Percentiles rank a stretch among this genome's conserved stretches.
Evolutionary conservation across 1,284 basidiomycete genomes (phyloP).

Genomic region (Tranzscheliella williamsii): DNA sequence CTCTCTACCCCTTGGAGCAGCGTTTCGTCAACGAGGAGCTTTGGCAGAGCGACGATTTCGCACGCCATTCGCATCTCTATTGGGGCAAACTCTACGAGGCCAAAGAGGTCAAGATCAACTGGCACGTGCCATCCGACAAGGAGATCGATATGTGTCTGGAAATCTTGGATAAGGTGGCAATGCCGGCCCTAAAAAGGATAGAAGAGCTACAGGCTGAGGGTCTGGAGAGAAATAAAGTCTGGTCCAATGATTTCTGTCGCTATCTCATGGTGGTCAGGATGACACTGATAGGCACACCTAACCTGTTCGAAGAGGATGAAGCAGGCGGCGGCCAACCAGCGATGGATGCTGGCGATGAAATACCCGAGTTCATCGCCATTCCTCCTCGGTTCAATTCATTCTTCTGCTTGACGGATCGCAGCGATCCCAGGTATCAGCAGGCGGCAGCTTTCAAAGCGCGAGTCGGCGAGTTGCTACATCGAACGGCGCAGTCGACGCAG

Average conservation of each 20-base stretch:
- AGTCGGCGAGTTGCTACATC: conserved; percentile 73
- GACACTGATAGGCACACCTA: conserved; percentile 74
- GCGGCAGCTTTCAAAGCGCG: conserved; percentile 69
- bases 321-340: conserved; percentile 67
- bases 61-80: conserved; percentile 72
- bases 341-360: conserved; percentile 69
- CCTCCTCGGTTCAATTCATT: conserved; percentile 65
- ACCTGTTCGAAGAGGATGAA: conserved; percentile 66
- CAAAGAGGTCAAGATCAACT: conserved; percentile 79
- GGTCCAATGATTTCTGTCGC: conserved; percentile 93
- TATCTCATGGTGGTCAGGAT: conserved; percentile 67
- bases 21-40: conserved; percentile 82
- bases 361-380: conserved; percentile 69
- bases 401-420: conserved; percentile 74
- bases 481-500: conserved; percentile 68
- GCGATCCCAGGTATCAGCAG: conserved; percentile 75
- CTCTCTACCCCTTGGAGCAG: conserved; percentile 79
- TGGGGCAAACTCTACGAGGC: conserved; percentile 85
- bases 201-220: conserved; percentile 65
- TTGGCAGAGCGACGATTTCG: conserved; percentile 79
- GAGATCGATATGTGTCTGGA: conserved; percentile 84
- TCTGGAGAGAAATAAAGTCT: conserved; percentile 61
- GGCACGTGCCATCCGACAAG: conserved; percentile 77
- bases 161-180: conserved; percentile 72
- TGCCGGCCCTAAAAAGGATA: conserved; percentile 72